phyloP scores from a whole-genome alignment of 208 protist genomes.

The Leishmania lainsoni region DNA sequence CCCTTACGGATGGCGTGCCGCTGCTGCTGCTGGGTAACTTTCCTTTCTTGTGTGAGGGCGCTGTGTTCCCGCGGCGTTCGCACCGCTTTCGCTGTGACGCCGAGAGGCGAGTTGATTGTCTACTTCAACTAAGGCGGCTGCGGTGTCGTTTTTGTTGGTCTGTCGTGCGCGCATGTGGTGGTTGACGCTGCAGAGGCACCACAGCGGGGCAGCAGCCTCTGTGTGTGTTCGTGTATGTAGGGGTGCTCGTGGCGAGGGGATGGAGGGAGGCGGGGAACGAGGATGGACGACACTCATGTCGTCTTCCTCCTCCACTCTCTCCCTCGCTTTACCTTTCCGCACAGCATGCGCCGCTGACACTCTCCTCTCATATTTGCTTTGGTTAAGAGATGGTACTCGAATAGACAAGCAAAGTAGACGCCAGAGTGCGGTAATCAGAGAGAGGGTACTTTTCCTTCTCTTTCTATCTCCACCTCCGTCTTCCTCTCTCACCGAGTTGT shows the following conservation, averaged over 20 bases:
- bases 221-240: background rate
- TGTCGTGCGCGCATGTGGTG: background rate
- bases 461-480: background rate
- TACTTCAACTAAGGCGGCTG: background rate
- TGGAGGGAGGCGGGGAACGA: background rate
- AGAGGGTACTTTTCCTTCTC: background rate
- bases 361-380: background rate
- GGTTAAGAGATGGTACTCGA: background rate
- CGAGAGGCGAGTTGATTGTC: background rate
- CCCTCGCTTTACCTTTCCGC: background rate
- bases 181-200: background rate
- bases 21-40: background rate
- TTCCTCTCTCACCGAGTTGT: background rate
- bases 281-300: background rate
- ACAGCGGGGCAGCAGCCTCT: background rate
- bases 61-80: background rate
- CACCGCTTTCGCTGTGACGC: background rate
- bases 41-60: background rate
- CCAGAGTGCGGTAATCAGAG: background rate
- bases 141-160: background rate
- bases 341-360: background rate
- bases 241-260: background rate
- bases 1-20: background rate
- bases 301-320: background rate
- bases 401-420: background rate